Conservation (phyloP, 345 rosid genomes). For the Linum tenue region DNA sequence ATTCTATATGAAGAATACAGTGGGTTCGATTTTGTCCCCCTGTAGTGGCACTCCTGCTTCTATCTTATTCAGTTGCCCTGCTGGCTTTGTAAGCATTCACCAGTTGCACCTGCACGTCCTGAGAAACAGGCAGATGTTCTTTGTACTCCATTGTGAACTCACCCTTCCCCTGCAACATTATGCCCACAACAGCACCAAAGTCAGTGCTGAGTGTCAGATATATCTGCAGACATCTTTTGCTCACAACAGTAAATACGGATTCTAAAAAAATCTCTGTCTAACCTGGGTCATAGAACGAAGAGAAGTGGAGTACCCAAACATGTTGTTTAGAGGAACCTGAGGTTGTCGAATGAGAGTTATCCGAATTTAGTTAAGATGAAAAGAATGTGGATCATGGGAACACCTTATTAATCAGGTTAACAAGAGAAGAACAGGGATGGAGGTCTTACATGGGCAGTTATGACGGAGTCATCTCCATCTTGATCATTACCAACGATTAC, state of each 20-base stretch:
- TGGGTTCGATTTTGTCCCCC: background rate
- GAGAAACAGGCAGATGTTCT: constrained; percentile 77
- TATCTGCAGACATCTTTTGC: background rate
- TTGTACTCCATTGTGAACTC: constrained; percentile 99
- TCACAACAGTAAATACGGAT: background rate
- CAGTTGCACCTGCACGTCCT: constrained; percentile 76
- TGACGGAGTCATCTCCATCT: constrained; percentile 86
- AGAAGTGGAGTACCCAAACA: constrained; percentile 96
- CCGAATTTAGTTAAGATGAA: background rate
- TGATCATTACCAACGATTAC: constrained; percentile 92
- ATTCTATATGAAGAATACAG: background rate
- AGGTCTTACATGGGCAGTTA: constrained; percentile 59
- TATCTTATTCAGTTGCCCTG: constrained; percentile 40
- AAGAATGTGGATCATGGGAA: background rate
- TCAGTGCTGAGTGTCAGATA: background rate
- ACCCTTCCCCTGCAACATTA: constrained; percentile 64
- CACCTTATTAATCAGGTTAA: too few relatives aligned
- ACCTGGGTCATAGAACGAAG: constrained; percentile 99
- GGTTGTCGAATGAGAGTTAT: background rate
- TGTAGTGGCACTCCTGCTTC: background rate
- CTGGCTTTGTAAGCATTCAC: constrained; percentile 63
- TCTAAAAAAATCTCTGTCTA: background rate
- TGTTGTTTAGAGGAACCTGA: constrained; percentile 93
- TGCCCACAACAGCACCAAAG: too few relatives aligned
- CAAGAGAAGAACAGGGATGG: background rate